Conservation (phyloP, 352 stramenopile genomes). For the Phytophthora constricta region DNA sequence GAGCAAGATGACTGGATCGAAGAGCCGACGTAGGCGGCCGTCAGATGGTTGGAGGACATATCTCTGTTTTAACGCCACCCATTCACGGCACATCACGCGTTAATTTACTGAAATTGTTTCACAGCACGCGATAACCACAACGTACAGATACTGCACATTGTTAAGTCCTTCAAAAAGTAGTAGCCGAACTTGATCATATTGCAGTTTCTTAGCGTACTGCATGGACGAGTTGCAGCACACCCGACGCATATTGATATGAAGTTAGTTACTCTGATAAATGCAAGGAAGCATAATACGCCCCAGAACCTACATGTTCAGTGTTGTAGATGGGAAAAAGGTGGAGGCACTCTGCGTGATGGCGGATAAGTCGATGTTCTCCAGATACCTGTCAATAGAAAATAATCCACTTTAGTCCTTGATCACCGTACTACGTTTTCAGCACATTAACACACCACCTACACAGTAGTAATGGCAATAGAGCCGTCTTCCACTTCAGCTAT, state of each 20-base stretch:
- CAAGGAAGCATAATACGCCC: too few relatives aligned
- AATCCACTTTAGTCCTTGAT: neutral
- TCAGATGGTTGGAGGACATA: conserved; percentile 48
- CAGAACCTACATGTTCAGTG: conserved; percentile 40
- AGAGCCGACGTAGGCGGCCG: conserved; percentile 41
- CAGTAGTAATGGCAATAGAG: conserved; percentile 27
- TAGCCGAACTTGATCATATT: conserved; percentile 49
- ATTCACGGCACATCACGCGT: too few relatives aligned
- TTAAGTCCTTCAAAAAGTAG: conserved; percentile 37
- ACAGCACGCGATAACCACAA: too few relatives aligned
- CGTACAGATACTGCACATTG: conserved; percentile 42
- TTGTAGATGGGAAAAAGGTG: conserved; percentile 36
- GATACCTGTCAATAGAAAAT: conserved; percentile 11
- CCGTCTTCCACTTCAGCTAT: conserved; percentile 22
- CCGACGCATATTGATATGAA: too few relatives aligned
- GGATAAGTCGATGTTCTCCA: conserved; percentile 44
- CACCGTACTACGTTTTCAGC: neutral
- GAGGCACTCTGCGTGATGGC: conserved; percentile 33
- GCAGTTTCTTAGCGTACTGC: conserved; percentile 51
- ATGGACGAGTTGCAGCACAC: too few relatives aligned
- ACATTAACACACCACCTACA: conserved; percentile 18
- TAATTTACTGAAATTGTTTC: too few relatives aligned
- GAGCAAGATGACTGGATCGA: conserved; percentile 30
- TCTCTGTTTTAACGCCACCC: conserved; percentile 43
- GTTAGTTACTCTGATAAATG: too few relatives aligned